Base-by-base conservation (phyloP, 805 yeast species). In the Hanseniaspora lachancei region DNA sequence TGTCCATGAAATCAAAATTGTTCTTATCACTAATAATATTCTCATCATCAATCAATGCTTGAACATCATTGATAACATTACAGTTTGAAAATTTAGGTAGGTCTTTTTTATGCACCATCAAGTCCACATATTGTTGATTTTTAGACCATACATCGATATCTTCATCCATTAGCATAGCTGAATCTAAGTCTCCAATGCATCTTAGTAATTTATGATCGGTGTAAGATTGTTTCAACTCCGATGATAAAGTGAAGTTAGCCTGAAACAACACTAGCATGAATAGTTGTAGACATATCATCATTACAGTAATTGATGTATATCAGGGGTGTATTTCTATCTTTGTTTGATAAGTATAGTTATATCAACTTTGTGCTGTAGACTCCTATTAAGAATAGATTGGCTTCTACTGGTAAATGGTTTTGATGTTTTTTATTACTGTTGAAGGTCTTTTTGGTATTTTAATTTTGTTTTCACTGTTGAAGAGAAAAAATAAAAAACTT, bases 11-110 rank as follows among this genome's bases (percentile, higher is more conserved):
- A 16, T 58, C 46, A 20, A 32, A 55, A 20, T 23, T 52, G 7
- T n/a, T 32, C n/a, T 27, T 32, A 6, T 42, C 16, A 1, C 86
- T 83, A 57, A 68, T 9, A 6, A 13, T 32, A 9, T 32, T n/a
- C 0, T 85, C 74, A 60, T 81, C 84, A 58, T 63, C 74, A 0
- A 84, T 72, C 0, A 76, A 68, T 60, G 78, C 80, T 1, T 84
- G 73, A 55, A 84, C 68, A 63, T 84, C 84, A 0, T 70, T 71
- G 47, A 84, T 74, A 15, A 82, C 67, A 3, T 77, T 63, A n/a
- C 70, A 61, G 59, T 73, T 66, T 0, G 68, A 60, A 35, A 64
- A 61, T 13, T 58, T 23, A 15, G 57, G 20, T 13, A 60, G 53
- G 2, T 61, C 34, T 20, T 54, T 48, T 16, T 58, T 55, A 10